phyloP scores from a whole-genome alignment of 1,284 basidiomycete genomes.

The Heliocybe sulcata region DNA sequence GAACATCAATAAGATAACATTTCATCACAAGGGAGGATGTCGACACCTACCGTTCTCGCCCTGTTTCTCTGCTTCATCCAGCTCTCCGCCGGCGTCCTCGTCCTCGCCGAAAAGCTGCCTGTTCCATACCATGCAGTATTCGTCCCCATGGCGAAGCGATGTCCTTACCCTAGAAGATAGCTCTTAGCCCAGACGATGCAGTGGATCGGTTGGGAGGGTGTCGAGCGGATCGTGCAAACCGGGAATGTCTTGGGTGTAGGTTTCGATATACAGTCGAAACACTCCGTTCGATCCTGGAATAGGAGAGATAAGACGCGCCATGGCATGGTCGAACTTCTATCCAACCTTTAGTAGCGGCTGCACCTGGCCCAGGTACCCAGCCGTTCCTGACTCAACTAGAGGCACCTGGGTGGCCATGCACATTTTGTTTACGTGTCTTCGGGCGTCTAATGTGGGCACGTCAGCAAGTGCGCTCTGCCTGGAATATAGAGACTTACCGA shows the following conservation, averaged over 20 bases:
- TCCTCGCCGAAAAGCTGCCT: constrained; percentile 96
- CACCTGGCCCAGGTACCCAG: constrained; percentile 89
- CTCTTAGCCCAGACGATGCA: constrained; percentile 99
- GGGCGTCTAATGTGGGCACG: constrained; percentile 52
- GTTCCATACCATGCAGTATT: constrained; percentile 1
- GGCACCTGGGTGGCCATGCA: constrained; percentile 90
- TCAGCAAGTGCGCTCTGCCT: not conserved
- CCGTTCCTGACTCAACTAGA: constrained; percentile 94
- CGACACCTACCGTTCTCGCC: constrained; percentile 73
- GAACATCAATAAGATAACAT: not conserved
- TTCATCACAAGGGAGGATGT: not conserved
- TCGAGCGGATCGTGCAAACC: constrained; percentile 97
- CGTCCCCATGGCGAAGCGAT: not conserved
- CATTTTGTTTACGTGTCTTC: constrained; percentile 94
- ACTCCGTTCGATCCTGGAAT: constrained; percentile 76
- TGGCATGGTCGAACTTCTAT: not conserved
- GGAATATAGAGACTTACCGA: constrained; percentile 45
- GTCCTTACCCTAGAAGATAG: constrained; percentile 88
- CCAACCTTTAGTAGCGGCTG: constrained; percentile 68
- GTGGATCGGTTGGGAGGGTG: constrained; percentile 95
- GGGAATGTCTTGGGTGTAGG: constrained; percentile 92
- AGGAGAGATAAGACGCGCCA: not conserved
- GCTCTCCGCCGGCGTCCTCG: constrained; percentile 69
- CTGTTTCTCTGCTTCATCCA: constrained; percentile 81
- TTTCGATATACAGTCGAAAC: constrained; percentile 90